A percentile compares a stretch with the other conserved stretches of the same genome.
Conservation (phyloP, 805 yeast species). For the Yarrowia yakushimensis region DNA sequence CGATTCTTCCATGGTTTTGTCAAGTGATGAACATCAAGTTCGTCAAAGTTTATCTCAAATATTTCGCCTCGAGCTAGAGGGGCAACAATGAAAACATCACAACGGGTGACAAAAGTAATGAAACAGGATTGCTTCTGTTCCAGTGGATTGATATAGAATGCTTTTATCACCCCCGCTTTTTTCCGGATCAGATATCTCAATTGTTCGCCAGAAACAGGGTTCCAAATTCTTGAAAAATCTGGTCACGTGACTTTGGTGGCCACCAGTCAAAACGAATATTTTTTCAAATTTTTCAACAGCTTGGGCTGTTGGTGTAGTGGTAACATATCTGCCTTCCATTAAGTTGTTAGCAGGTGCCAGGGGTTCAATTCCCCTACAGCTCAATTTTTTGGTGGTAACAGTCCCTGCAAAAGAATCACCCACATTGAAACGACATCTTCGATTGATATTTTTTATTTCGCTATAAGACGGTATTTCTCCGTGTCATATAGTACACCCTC, state of each 20-base stretch:
- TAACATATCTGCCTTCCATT: constrained; percentile 24
- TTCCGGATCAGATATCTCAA: too few relatives aligned
- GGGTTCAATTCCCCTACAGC: constrained; percentile 25
- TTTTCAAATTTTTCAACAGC: too few relatives aligned
- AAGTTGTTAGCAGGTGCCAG: constrained; percentile 18
- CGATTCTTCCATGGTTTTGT: constrained; percentile 27
- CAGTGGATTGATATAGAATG: too few relatives aligned
- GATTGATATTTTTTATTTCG: too few relatives aligned
- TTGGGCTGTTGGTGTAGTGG: constrained; percentile 22
- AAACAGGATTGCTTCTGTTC: too few relatives aligned
- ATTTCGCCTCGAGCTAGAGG: not conserved
- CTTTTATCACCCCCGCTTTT: too few relatives aligned
- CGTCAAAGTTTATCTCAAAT: not conserved
- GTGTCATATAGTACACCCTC: too few relatives aligned
- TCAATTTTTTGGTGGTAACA: constrained; percentile 9
- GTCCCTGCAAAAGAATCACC: too few relatives aligned
- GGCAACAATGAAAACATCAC: not conserved
- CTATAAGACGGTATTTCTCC: too few relatives aligned
- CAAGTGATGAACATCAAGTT: not conserved
- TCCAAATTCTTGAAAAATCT: too few relatives aligned
- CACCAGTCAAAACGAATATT: not conserved
- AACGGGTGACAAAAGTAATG: not conserved
- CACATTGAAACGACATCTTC: too few relatives aligned
- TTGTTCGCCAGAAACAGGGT: too few relatives aligned
- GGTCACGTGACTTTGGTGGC: not conserved